Percentiles rank a stretch among this genome's conserved stretches.
Evolutionary conservation across 495 filamentous ascomycete species (phyloP).

Genomic region (Xylaria grammica): DNA sequence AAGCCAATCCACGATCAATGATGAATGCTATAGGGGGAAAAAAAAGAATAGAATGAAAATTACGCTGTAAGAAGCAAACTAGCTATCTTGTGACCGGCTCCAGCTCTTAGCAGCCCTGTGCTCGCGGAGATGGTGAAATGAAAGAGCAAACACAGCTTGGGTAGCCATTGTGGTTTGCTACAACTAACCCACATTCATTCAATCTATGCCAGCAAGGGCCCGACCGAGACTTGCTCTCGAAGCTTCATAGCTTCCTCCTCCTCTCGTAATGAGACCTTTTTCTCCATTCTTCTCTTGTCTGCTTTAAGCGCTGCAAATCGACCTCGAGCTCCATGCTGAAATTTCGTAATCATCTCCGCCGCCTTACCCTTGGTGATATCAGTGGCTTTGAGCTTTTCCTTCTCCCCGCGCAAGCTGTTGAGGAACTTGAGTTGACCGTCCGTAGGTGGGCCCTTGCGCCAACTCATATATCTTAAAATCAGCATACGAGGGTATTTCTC

Average conservation of each 20-base stretch:
- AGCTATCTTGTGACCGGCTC: not conserved
- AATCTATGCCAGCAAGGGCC: conserved; percentile 55
- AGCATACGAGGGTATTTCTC: conserved; percentile 63
- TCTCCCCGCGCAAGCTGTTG: conserved; percentile 64
- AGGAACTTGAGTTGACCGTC: conserved; percentile 72
- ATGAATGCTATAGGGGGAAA: not conserved
- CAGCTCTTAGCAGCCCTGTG: not conserved
- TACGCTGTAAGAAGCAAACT: not conserved
- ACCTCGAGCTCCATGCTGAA: conserved; percentile 81
- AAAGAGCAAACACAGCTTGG: conserved; percentile 2
- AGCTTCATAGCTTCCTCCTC: conserved; percentile 47
- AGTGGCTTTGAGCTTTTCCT: conserved; percentile 57
- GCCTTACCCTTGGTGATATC: conserved; percentile 81
- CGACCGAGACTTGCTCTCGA: conserved; percentile 66
- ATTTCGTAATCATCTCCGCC: conserved; percentile 89
- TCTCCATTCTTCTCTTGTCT: conserved; percentile 51
- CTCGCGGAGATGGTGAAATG: not conserved
- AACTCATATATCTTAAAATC: conserved; percentile 63
- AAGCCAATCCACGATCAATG: no score
- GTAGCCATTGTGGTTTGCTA: conserved; percentile 6
- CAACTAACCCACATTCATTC: conserved; percentile 6
- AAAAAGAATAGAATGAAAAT: not conserved
- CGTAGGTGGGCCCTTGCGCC: conserved; percentile 72
- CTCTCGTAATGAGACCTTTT: conserved; percentile 45
- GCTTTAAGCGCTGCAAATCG: conserved; percentile 62